A percentile compares a stretch with the other conserved stretches of the same genome.
Evolutionary conservation across 2,329 filamentous ascomycete species (phyloP).

Genomic region (Diaporthe aspalathi): DNA sequence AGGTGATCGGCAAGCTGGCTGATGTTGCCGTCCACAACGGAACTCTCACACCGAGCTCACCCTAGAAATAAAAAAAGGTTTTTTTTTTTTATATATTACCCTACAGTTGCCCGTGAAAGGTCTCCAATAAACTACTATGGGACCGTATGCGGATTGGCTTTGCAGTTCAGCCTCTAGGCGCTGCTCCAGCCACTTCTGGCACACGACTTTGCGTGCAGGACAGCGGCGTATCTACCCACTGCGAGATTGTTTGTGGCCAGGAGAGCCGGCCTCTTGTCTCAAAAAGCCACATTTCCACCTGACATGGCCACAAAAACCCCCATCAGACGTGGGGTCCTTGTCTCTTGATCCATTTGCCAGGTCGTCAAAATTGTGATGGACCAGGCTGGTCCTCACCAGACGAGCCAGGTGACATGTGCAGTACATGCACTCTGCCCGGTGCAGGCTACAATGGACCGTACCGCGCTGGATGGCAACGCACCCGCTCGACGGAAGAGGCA

Average conservation of each 20-base stretch:
- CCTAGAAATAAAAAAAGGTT: too few relatives aligned
- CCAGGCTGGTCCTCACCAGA: background rate
- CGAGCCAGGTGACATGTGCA: background rate
- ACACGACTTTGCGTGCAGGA: background rate
- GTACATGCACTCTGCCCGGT: background rate
- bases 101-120: too few relatives aligned
- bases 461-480: background rate
- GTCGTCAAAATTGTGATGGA: background rate
- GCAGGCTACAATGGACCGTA: background rate
- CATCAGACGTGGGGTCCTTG: background rate
- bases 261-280: too few relatives aligned
- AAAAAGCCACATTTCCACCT: background rate
- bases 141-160: background rate
- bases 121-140: background rate
- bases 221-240: too few relatives aligned
- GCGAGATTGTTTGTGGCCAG: background rate
- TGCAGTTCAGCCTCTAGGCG: background rate
- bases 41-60: background rate
- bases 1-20: background rate
- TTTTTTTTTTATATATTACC: too few relatives aligned
- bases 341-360: background rate
- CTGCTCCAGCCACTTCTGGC: too few relatives aligned
- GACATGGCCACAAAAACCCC: background rate
- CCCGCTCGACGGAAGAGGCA: slow-evolving; percentile 13
- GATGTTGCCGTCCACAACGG: background rate